phyloP scores from a whole-genome alignment of 345 rosid genomes.

The Bruguiera parviflora region DNA sequence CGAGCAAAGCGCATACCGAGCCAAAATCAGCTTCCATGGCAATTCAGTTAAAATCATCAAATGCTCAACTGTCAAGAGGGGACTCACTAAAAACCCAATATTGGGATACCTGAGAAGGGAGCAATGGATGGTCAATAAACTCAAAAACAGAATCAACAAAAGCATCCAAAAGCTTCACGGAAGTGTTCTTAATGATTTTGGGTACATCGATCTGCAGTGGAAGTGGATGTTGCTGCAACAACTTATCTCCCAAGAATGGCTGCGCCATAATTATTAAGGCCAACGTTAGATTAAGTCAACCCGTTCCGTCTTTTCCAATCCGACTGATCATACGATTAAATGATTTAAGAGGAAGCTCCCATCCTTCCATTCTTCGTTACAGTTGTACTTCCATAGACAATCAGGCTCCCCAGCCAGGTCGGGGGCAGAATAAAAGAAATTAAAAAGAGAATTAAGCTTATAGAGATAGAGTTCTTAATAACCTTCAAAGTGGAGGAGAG shows the following conservation, averaged over 20 bases:
- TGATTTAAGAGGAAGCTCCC: neutral
- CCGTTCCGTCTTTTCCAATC: too few species aligned
- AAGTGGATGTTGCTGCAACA: conserved; percentile 19
- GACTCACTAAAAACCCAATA: neutral
- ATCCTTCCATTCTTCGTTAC: neutral
- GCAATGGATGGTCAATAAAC: conserved; percentile 38
- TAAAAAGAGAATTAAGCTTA: neutral
- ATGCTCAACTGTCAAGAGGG: neutral
- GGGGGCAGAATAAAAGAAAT: too few species aligned
- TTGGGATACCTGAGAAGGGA: conserved; percentile 38
- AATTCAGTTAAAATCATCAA: neutral
- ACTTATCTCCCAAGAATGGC: conserved; percentile 24
- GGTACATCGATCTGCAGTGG: conserved; percentile 14
- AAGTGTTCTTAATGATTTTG: conserved; percentile 17
- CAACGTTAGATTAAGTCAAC: neutral
- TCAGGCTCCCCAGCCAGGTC: too few species aligned
- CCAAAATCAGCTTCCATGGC: neutral
- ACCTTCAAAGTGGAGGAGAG: conserved; percentile 34
- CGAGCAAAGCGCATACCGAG: neutral
- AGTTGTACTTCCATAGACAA: neutral
- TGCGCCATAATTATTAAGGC: conserved; percentile 1
- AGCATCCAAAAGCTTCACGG: conserved; percentile 29
- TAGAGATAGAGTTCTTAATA: neutral
- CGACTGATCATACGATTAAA: too few species aligned
- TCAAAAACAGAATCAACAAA: conserved; percentile 38